Base-by-base conservation (phyloP, 345 rosid genomes). In the Turritis glabra region DNA sequence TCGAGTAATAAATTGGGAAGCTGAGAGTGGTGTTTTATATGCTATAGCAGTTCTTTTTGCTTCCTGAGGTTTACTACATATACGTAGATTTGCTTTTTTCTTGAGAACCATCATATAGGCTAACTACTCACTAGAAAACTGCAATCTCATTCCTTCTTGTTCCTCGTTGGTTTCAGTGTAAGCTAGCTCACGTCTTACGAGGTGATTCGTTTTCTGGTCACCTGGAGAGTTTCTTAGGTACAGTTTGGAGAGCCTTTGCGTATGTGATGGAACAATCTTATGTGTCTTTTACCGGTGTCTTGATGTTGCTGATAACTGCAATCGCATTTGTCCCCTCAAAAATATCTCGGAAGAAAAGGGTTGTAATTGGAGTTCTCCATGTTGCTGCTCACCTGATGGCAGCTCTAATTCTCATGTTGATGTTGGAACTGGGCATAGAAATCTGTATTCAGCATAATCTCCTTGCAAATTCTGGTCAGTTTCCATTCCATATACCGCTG, bases 181-280 rank as follows among this genome's bases (percentile, higher is more conserved):
- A 92, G 87, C 97, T 95, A 17, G 80, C 82, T 82, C 98, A 88
- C 81, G 83, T 95, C 71, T 81, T 88, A 81, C 92, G 83, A 83
- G 93, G 85, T 43, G 97, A 92, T 87, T 84, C 98, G 12, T 87
- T 95, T 84, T 86, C 91, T 74, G 97, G 94, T 66, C 98, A 82
- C 79, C 38, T 90, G 86, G 69, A 83, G 87, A 92, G 89, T 74
- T 90, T 95, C 90, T 85, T 92, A 78, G 84, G 84, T 75, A 80
- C 96, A 4, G 94, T 88, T 25, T 82, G 98, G 98, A 84, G 56
- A 60, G 79, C 91, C 57, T 87, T 90, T 80, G 62, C 74, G 60
- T 84, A 88, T 67, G 74, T 95, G 80, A 76, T 95, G 83, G 96
- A 83, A 63, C 82, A 86, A 54, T 92, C 99, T 54, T 88, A 82